Percentiles rank a stretch among this genome's conserved stretches.
Conservation (phyloP, 2,329 filamentous ascomycete species). For the Leptographium wingfieldii region DNA sequence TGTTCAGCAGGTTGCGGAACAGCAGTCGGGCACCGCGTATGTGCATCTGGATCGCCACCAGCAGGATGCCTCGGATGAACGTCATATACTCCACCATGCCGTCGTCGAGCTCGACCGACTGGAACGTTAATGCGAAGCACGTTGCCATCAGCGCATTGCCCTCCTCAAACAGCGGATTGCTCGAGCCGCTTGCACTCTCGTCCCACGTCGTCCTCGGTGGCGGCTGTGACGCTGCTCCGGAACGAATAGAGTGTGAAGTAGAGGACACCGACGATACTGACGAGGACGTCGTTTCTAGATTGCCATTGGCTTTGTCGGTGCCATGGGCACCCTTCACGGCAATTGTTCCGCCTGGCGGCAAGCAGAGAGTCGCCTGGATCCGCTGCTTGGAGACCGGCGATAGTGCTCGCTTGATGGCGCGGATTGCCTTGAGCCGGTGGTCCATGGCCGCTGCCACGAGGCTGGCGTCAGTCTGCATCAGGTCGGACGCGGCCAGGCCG, state of each 20-base stretch:
- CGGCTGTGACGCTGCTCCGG: not conserved
- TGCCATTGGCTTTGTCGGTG: not conserved
- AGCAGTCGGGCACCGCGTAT: slow-evolving; percentile 38
- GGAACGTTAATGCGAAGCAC: slow-evolving; percentile 46
- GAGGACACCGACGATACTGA: not conserved
- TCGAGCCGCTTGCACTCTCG: not conserved
- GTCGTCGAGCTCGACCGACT: slow-evolving; percentile 44
- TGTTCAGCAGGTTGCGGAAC: slow-evolving; percentile 33
- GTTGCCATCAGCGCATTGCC: slow-evolving; percentile 47
- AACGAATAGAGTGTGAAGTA: not conserved
- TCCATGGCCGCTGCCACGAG: slow-evolving; percentile 46
- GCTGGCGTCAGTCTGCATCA: slow-evolving; percentile 36
- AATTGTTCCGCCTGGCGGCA: not conserved
- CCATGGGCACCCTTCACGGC: not conserved
- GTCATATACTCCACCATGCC: slow-evolving; percentile 49
- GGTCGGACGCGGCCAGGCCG: slow-evolving; percentile 53
- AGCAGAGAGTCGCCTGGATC: not conserved
- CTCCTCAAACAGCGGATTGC: slow-evolving; percentile 28
- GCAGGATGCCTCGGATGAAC: slow-evolving; percentile 43
- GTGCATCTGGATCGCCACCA: slow-evolving; percentile 42
- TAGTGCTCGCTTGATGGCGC: slow-evolving; percentile 44
- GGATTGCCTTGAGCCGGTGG: slow-evolving; percentile 54
- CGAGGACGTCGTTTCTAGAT: not conserved
- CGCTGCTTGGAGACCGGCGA: slow-evolving; percentile 24
- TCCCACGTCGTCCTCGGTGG: not conserved